Evolutionary conservation across 768 basidiomycete species (phyloP).

Genomic region (Serendipita sp.): DNA sequence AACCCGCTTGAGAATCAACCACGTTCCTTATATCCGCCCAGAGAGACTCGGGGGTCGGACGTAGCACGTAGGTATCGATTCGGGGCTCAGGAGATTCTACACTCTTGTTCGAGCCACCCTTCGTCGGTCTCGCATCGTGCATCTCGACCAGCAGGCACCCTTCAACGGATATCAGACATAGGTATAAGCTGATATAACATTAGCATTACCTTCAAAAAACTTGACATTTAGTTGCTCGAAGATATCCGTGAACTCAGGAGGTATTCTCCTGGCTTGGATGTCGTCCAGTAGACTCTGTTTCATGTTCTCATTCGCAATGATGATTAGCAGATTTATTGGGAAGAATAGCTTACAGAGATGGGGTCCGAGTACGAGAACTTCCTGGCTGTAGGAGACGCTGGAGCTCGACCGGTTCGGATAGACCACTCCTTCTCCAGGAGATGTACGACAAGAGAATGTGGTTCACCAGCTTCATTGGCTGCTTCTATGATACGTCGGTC

Average conservation of each 20-base stretch:
- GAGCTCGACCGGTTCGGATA: slow-evolving; percentile 53
- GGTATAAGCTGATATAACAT: background rate
- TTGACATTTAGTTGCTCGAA: slow-evolving; percentile 58
- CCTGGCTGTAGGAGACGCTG: background rate
- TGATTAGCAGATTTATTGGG: slow-evolving; percentile 5
- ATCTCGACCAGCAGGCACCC: slow-evolving; percentile 79
- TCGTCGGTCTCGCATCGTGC: slow-evolving; percentile 52
- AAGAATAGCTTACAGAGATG: slow-evolving; percentile 32
- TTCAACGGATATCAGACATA: slow-evolving; percentile 16
- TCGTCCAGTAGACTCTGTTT: slow-evolving; percentile 63
- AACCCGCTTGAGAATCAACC: slow-evolving; percentile 43
- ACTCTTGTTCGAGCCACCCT: slow-evolving; percentile 27
- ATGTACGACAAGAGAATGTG: slow-evolving; percentile 65
- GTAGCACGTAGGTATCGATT: slow-evolving; percentile 52
- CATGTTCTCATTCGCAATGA: background rate
- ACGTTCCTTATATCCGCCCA: slow-evolving; percentile 56
- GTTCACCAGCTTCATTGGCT: slow-evolving; percentile 41
- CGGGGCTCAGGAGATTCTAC: slow-evolving; percentile 16
- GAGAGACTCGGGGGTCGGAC: slow-evolving; percentile 58
- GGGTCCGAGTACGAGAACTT: slow-evolving; percentile 66
- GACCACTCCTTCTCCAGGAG: slow-evolving; percentile 69
- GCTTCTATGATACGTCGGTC: slow-evolving; percentile 43
- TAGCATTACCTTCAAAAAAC: slow-evolving; percentile 57
- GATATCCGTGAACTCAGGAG: slow-evolving; percentile 67
- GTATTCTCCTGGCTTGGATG: slow-evolving; percentile 66